Evolutionary conservation across 768 basidiomycete genomes (phyloP), one percentile per base, ranked within the genome.

Genomic region (Glaciozyma antarctica): DNA sequence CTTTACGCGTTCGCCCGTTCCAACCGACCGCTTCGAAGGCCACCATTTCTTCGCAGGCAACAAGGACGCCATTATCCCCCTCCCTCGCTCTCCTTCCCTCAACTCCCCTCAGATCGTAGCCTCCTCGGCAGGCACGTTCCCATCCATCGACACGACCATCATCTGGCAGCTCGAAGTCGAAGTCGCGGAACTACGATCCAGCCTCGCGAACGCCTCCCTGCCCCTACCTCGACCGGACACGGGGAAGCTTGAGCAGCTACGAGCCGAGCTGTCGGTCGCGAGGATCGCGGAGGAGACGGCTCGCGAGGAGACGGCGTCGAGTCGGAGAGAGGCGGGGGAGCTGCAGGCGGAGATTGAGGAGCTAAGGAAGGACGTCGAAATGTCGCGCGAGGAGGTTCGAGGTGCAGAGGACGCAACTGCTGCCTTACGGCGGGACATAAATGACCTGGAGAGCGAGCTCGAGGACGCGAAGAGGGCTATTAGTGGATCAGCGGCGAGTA

Each of bases 21-120:
- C 43, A 26, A 41, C 45, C 5, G 57, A 52, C 30, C 43, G 52
- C 5, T 92, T 92, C 74, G 88, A 88, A 61, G 88, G 88, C 17
- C 84, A 86, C 0, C 88, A 90, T 77, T 79, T 91, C 60, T 90
- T 90, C 69, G 88, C 90, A 0, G 89, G 90, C 0, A 87, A 90
- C 69, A 83, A 82, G 5, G 81, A 84, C 52, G 82, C 87, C 7
- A 77, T 87, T 22, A 78, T 86, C 0, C 87, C 87, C 65, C 41
- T 62, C 76, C 80, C 19, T 70, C 72, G 26, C 82, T 17, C 53
- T 13, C 53, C 26, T 30, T 19, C 53, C 53, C 26, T 24, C 24
- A 26, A n/a, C 26, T 51, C n/a, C n/a, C 13, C 26, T 12, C 49
- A 15, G 13, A 2, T 24, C n/a, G 10, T 15, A 21, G 12, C 49